A percentile compares a stretch with the other conserved stretches of the same genome.
phyloP scores from a whole-genome alignment of 2,329 filamentous ascomycete species.

The Trichoderma semiorbis region DNA sequence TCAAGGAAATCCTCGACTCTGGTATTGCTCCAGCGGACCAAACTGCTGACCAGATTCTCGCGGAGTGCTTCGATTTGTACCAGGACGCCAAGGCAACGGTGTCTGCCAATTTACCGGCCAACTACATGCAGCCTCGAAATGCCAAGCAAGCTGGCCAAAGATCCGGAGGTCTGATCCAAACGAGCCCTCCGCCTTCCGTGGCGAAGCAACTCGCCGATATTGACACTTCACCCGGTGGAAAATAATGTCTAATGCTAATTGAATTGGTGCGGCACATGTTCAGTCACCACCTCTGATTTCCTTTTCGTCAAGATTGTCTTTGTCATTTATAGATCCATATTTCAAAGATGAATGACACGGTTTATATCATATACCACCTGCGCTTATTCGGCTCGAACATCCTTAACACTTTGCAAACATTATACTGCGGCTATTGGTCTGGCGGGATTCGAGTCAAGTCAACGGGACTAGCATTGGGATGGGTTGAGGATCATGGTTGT shows the following conservation, averaged over 20 bases:
- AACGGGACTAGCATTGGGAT: neutral
- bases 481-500: neutral
- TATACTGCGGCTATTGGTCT: neutral
- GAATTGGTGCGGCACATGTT: neutral
- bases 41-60: slow-evolving; percentile 45
- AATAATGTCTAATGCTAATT: neutral
- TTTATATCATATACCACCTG: slow-evolving; percentile 2
- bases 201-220: neutral
- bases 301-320: neutral
- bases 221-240: neutral
- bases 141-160: neutral
- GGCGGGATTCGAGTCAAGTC: neutral
- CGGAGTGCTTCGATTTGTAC: slow-evolving; percentile 46
- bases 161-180: neutral
- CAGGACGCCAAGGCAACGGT: slow-evolving; percentile 45
- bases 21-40: slow-evolving; percentile 42
- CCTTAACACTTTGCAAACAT: neutral
- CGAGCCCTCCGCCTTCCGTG: neutral
- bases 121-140: slow-evolving; percentile 32
- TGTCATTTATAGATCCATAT: slow-evolving; percentile 12
- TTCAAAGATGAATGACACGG: slow-evolving; percentile 5
- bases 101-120: slow-evolving; percentile 45
- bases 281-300: neutral
- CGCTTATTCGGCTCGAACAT: neutral
- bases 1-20: slow-evolving; percentile 49